A percentile compares a stretch with the other conserved stretches of the same genome.
Evolutionary conservation across 129 eudicot species (phyloP).

Genomic region (Helichrysum umbraculigerum): DNA sequence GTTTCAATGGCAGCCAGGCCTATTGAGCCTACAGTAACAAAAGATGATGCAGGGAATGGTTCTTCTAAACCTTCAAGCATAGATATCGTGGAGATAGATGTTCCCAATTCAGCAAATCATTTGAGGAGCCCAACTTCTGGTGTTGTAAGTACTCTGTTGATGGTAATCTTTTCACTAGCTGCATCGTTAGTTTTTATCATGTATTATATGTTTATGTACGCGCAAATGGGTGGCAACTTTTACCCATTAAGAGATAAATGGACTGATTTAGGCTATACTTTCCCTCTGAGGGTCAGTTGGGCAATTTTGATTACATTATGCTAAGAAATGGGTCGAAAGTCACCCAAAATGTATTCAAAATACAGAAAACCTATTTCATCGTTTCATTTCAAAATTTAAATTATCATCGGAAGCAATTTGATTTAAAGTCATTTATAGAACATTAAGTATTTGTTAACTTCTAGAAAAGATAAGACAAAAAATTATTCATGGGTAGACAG

Average conservation of each 20-base stretch:
- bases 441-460: not conserved
- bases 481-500: not conserved
- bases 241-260: not conserved
- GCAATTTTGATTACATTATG: not conserved
- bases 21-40: slow-evolving; percentile 52
- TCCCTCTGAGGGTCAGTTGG: not conserved
- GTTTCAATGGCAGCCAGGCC: slow-evolving; percentile 56
- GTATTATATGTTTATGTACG: not conserved
- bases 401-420: not conserved
- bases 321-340: not conserved
- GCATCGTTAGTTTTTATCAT: not conserved
- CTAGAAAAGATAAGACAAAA: not conserved
- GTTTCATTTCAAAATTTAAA: not conserved
- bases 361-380: not conserved
- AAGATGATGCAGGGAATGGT: slow-evolving; percentile 39
- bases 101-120: slow-evolving; percentile 53
- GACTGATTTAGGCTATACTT: not conserved
- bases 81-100: slow-evolving; percentile 77
- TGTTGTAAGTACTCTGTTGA: slow-evolving; percentile 44
- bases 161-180: not conserved
- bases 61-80: slow-evolving; percentile 45
- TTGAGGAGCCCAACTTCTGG: slow-evolving; percentile 66
- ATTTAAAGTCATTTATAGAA: not conserved
- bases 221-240: not conserved
- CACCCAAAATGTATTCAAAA: not conserved